Evolutionary conservation across 805 yeast genomes (phyloP).

Genomic region (Metschnikowia kunwiensis): DNA sequence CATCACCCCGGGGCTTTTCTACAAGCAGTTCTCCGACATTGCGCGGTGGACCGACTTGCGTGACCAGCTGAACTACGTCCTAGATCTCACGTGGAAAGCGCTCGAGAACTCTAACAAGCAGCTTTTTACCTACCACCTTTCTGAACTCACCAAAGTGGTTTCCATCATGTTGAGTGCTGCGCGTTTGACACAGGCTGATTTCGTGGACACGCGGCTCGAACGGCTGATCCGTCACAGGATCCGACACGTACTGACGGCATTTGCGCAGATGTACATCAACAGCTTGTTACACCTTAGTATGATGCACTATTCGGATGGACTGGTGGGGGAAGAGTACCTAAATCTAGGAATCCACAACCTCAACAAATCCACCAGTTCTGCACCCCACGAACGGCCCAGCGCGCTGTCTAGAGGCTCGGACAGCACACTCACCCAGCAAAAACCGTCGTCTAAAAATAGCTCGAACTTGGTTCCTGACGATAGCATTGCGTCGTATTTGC

Average conservation of each 20-base stretch:
- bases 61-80: conserved; percentile 45
- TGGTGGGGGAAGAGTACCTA: conserved; percentile 27
- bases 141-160: conserved; percentile 51
- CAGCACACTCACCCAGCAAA: conserved; percentile 7
- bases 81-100: conserved; percentile 49
- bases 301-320: conserved; percentile 30
- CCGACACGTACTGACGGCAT: conserved; percentile 50
- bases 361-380: conserved; percentile 19
- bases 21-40: conserved; percentile 58
- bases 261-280: conserved; percentile 62
- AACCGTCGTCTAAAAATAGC: conserved; percentile 1
- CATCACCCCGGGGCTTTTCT: conserved; percentile 45
- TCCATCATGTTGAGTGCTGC: conserved; percentile 53
- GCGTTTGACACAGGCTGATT: conserved; percentile 51
- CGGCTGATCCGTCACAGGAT: conserved; percentile 47
- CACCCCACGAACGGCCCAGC: conserved; percentile 11
- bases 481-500: conserved; percentile 27
- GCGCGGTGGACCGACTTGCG: conserved; percentile 57
- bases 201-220: conserved; percentile 45
- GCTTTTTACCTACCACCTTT: conserved; percentile 52
- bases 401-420: conserved; percentile 14
- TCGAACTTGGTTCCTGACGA: conserved; percentile 11
- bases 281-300: conserved; percentile 57
- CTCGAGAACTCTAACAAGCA: conserved; percentile 49
- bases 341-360: conserved; percentile 29